phyloP scores from a whole-genome alignment of 305 asterid species.

The Nicotiana rustica region DNA sequence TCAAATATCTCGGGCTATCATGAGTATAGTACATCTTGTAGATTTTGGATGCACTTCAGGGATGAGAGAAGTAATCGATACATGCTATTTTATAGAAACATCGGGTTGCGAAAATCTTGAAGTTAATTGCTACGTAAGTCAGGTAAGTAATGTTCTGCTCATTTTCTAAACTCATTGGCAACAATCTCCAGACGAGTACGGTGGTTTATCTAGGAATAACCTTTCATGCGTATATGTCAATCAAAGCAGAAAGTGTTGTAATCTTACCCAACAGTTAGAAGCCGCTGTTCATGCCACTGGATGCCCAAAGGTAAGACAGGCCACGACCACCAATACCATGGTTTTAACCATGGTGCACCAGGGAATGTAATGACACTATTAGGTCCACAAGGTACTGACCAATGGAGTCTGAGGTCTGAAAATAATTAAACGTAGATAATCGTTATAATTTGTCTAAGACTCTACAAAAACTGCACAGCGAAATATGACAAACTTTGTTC shows the following conservation, averaged over 20 bases:
- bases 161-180: constrained; percentile 1
- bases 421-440: neutral
- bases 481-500: neutral
- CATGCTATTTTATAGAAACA: neutral
- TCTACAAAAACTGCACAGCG: neutral
- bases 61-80: neutral
- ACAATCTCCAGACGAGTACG: neutral
- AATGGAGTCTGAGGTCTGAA: constrained; percentile 80
- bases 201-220: neutral
- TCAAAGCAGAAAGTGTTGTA: neutral
- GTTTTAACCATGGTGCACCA: constrained; percentile 87
- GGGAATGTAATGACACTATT: constrained; percentile 97
- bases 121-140: constrained; percentile 2
- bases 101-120: neutral
- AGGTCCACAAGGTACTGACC: constrained; percentile 96
- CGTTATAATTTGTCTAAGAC: neutral
- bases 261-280: constrained; percentile 79
- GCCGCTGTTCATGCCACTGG: constrained; percentile 85
- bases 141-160: neutral
- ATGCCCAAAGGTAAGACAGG: constrained; percentile 93
- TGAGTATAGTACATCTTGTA: neutral
- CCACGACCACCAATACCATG: constrained; percentile 99
- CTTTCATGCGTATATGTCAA: neutral
- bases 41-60: neutral
- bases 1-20: neutral